Evolutionary conservation across 2,329 filamentous ascomycete species (phyloP).

Genomic region (Botryotinia narcissicola): DNA sequence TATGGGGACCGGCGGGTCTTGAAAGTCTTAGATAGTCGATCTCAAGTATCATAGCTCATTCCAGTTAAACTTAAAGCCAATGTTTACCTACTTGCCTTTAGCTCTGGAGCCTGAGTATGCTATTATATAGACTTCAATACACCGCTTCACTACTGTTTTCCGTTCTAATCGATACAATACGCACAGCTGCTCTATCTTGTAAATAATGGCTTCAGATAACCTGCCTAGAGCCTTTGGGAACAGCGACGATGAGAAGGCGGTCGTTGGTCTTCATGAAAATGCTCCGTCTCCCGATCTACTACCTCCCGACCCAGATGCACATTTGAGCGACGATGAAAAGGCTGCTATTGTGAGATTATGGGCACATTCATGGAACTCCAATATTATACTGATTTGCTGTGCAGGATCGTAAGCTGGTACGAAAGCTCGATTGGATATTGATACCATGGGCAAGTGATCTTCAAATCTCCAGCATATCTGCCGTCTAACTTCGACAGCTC

Average conservation of each 20-base stretch:
- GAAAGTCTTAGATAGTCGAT: background rate
- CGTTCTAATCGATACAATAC: background rate
- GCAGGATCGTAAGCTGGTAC: constrained; percentile 60
- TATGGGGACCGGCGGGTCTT: background rate
- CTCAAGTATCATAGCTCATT: background rate
- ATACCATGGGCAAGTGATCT: constrained; percentile 53
- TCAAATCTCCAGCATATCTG: background rate
- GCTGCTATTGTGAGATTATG: constrained; percentile 53
- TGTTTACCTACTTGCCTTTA: background rate
- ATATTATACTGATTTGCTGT: constrained; percentile 6
- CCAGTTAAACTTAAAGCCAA: background rate
- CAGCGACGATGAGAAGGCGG: constrained; percentile 19
- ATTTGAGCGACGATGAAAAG: constrained; percentile 61
- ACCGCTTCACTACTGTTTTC: background rate
- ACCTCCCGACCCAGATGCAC: constrained; percentile 58
- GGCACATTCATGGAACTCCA: background rate
- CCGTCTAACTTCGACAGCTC: constrained; percentile 44
- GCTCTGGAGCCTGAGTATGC: background rate
- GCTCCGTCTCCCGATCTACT: constrained; percentile 19
- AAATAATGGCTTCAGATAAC: constrained; percentile 4
- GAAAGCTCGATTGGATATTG: constrained; percentile 59
- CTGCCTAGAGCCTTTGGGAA: background rate
- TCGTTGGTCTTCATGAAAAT: background rate
- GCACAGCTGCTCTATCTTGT: background rate
- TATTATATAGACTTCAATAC: background rate